These are phyloP conservation scores for Helianthus annuus DNA, from an alignment of 129 eudicot genomes.

Conservation along the genomic window HanXRQr2.0-SUNRISE NC_035436.2:137557891-137558390, in stretches of 20 bases:
- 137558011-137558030: too few relatives aligned
- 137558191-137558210: not conserved
- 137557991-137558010: too few relatives aligned
- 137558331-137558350: slow-evolving; percentile 15
- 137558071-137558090: too few relatives aligned
- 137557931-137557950: too few relatives aligned
- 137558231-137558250: not conserved
- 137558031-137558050: too few relatives aligned
- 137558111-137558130: too few relatives aligned
- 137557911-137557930: too few relatives aligned
- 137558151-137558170: not conserved
- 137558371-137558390: not conserved
- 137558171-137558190: not conserved
- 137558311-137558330: slow-evolving; percentile 7
- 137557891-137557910: too few relatives aligned
- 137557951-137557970: too few relatives aligned
- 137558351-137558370: slow-evolving; percentile 12
- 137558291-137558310: not conserved
- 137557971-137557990: too few relatives aligned
- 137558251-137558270: slow-evolving; percentile 5
- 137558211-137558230: not conserved
- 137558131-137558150: not conserved
- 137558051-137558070: too few relatives aligned
- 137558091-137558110: too few relatives aligned
- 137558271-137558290: slow-evolving; percentile 15